Conservation (phyloP, 176 grass and related monocot genomes). For the Avena eriantha region DNA sequence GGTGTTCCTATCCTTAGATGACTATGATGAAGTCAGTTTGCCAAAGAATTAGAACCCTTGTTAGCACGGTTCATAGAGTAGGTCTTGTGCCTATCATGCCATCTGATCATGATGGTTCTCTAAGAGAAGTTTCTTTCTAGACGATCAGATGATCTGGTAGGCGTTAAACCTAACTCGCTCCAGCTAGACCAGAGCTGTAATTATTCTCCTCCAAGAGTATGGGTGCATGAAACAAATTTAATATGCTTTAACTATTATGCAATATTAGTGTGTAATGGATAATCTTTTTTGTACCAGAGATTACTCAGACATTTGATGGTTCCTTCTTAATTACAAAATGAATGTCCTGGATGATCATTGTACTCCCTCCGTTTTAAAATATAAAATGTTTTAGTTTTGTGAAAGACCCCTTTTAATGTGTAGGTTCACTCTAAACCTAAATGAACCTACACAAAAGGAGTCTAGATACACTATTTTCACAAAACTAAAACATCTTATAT, state of each 20-base stretch:
- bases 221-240: conserved; percentile 37
- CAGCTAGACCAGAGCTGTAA: conserved; percentile 41
- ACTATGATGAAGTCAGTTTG: conserved; percentile 96
- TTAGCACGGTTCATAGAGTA: background rate
- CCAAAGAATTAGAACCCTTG: conserved; percentile 55
- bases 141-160: conserved; percentile 41
- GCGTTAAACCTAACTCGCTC: conserved; percentile 26
- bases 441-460: no score
- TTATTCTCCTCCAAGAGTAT: conserved; percentile 35
- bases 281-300: background rate
- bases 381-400: no score
- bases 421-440: no score
- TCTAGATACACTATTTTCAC: no score
- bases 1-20: conserved; percentile 95
- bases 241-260: conserved; percentile 6
- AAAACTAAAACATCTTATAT: no score
- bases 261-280: background rate
- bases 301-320: conserved; percentile 19
- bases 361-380: no score
- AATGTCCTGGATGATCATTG: background rate
- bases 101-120: conserved; percentile 35
- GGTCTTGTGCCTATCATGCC: conserved; percentile 29
- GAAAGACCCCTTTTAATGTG: no score
- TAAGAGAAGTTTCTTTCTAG: conserved; percentile 1
- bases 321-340: conserved; percentile 14